phyloP scores from a whole-genome alignment of 2,329 filamentous ascomycete species.

The Aspergillus quadricinctus region DNA sequence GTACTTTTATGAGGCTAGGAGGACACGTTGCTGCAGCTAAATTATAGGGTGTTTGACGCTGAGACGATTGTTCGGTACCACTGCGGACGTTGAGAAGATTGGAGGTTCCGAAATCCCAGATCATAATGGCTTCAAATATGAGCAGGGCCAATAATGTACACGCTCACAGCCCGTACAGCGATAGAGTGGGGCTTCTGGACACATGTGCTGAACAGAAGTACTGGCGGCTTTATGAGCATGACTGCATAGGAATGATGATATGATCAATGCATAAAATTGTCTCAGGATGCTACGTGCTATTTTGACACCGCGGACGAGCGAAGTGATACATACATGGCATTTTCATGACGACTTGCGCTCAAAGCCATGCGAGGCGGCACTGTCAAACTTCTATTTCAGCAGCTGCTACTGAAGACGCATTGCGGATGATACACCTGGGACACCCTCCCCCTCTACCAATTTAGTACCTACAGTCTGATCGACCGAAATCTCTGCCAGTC shows the following conservation, averaged over 20 bases:
- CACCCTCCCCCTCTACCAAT: constrained; percentile 52
- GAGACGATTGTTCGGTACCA: neutral
- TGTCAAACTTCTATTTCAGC: neutral
- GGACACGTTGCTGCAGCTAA: neutral
- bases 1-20: neutral
- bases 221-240: no score
- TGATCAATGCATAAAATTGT: no score
- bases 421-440: constrained; percentile 33
- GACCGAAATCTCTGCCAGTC: constrained; percentile 53
- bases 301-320: no score
- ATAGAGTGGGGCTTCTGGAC: no score
- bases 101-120: no score
- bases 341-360: neutral
- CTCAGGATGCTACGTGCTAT: no score
- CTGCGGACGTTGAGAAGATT: neutral
- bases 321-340: neutral
- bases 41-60: neutral
- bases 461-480: constrained; percentile 54
- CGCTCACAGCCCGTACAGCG: no score
- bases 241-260: no score
- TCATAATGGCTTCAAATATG: no score
- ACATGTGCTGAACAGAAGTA: no score
- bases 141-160: no score
- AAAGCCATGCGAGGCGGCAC: neutral
- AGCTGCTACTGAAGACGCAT: constrained; percentile 4